These are phyloP conservation scores for Ogataea sp. DNA, from an alignment of 805 yeast species.

Conservation along the genomic window DNA sequence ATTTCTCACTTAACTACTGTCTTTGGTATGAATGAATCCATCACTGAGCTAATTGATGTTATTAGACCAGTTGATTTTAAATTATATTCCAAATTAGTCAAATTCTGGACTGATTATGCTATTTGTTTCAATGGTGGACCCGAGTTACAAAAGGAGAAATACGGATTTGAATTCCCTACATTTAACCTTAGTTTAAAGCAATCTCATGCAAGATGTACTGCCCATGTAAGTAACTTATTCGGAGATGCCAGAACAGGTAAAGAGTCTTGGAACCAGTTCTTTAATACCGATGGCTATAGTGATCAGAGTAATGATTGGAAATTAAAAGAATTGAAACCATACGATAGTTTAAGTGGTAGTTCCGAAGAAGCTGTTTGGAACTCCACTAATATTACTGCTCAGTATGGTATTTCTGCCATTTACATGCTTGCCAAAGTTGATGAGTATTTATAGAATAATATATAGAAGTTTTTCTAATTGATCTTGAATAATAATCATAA, in stretches of 20 bases:
- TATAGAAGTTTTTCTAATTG: no score
- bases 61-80: not conserved
- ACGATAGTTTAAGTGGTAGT: slow-evolving; percentile 2
- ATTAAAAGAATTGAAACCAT: not conserved
- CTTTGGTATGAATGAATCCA: slow-evolving; percentile 5
- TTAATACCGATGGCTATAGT: slow-evolving; percentile 5
- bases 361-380: slow-evolving; percentile 1
- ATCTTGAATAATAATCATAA: no score
- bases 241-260: not conserved
- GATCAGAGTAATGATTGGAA: slow-evolving; percentile 1
- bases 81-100: slow-evolving; percentile 1
- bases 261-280: slow-evolving; percentile 7
- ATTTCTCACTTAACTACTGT: slow-evolving; percentile 7
- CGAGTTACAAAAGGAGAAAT: slow-evolving; percentile 1
- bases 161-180: slow-evolving; percentile 4
- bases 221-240: slow-evolving; percentile 3
- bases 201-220: slow-evolving; percentile 8
- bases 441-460: not conserved
- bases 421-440: not conserved
- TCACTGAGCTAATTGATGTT: slow-evolving; percentile 5
- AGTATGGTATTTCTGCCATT: slow-evolving; percentile 3
- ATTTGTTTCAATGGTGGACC: slow-evolving; percentile 1
- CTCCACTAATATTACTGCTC: slow-evolving; percentile 3
- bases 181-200: slow-evolving; percentile 3
- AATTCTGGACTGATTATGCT: slow-evolving; percentile 8